Conservation (phyloP, 2,329 filamentous ascomycete genomes). For the Fusarium veterinarium region DNA sequence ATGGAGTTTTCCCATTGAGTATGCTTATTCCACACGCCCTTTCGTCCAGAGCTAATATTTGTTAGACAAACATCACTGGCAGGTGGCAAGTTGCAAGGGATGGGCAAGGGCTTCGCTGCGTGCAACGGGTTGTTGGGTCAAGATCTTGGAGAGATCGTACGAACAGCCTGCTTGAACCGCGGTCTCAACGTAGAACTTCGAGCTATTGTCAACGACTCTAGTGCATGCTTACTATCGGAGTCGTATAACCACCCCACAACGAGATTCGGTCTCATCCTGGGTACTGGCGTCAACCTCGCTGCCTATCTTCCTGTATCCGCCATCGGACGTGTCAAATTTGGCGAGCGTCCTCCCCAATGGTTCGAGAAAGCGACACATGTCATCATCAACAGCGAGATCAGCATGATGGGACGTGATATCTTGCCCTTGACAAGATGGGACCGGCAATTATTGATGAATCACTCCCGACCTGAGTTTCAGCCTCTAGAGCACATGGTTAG, state of each 20-base stretch:
- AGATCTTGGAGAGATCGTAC: slow-evolving; percentile 69
- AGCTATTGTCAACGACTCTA: slow-evolving; percentile 75
- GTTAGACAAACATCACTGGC: slow-evolving; percentile 71
- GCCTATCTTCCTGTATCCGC: slow-evolving; percentile 70
- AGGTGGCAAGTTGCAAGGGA: slow-evolving; percentile 67
- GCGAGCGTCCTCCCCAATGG: slow-evolving; percentile 65
- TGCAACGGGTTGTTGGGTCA: slow-evolving; percentile 67
- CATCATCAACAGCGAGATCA: slow-evolving; percentile 74
- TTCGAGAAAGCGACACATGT: slow-evolving; percentile 69
- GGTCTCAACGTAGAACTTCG: slow-evolving; percentile 66
- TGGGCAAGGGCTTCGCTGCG: slow-evolving; percentile 75
- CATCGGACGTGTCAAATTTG: slow-evolving; percentile 67
- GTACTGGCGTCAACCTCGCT: slow-evolving; percentile 75
- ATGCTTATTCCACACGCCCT: not conserved
- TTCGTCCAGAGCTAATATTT: slow-evolving; percentile 39
- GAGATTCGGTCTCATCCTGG: slow-evolving; percentile 73
- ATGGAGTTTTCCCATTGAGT: slow-evolving; percentile 78
- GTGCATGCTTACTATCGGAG: slow-evolving; percentile 73
- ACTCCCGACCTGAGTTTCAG: slow-evolving; percentile 69
- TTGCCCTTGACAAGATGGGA: slow-evolving; percentile 73
- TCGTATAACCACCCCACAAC: slow-evolving; percentile 70
- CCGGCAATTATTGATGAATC: slow-evolving; percentile 60
- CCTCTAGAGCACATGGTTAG: slow-evolving; percentile 72
- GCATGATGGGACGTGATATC: slow-evolving; percentile 72
- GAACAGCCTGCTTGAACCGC: slow-evolving; percentile 61